These are phyloP conservation scores for Aureobasidium vineae DNA, from an alignment of 2,329 filamentous ascomycete species.

Conservation along the genomic window DNA sequence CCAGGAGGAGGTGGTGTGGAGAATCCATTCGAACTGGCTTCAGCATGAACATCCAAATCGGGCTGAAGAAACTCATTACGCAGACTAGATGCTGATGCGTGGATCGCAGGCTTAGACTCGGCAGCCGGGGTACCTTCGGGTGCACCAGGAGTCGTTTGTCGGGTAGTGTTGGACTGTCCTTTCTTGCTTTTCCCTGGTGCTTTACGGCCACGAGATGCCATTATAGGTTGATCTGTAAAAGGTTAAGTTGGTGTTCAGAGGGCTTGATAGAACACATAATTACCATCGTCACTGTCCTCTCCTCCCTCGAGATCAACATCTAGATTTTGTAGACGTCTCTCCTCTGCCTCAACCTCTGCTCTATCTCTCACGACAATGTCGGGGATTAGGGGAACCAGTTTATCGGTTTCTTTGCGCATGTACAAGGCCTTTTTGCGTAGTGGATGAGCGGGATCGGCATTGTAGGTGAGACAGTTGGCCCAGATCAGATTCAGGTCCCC, in stretches of 20 bases:
- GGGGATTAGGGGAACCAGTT: conserved; percentile 90
- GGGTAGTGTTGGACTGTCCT: conserved; percentile 56
- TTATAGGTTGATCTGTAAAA: conserved; percentile 71
- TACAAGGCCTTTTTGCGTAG: conserved; percentile 89
- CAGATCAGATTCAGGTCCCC: conserved; percentile 92
- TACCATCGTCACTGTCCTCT: conserved; percentile 84
- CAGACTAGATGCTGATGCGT: conserved; percentile 49
- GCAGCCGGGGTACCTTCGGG: conserved; percentile 75
- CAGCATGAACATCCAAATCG: conserved; percentile 71
- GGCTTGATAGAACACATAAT: conserved; percentile 27
- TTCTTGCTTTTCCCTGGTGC: conserved; percentile 78
- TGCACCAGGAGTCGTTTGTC: conserved; percentile 69
- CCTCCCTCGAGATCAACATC: conserved; percentile 77
- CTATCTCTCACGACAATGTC: conserved; percentile 87
- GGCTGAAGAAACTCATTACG: conserved; percentile 56
- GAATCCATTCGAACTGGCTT: conserved; percentile 79
- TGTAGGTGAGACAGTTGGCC: conserved; percentile 96
- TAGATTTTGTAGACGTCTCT: conserved; percentile 75
- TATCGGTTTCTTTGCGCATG: conserved; percentile 97
- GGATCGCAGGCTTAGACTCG: conserved; percentile 67
- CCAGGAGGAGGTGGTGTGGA: conserved; percentile 72
- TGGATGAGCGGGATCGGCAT: conserved; percentile 82
- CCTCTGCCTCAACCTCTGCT: conserved; percentile 77
- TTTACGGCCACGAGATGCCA: conserved; percentile 92
- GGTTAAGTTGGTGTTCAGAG: background rate